Conservation (phyloP, 2,329 filamentous ascomycete species). For the Bisporella sp. region DNA sequence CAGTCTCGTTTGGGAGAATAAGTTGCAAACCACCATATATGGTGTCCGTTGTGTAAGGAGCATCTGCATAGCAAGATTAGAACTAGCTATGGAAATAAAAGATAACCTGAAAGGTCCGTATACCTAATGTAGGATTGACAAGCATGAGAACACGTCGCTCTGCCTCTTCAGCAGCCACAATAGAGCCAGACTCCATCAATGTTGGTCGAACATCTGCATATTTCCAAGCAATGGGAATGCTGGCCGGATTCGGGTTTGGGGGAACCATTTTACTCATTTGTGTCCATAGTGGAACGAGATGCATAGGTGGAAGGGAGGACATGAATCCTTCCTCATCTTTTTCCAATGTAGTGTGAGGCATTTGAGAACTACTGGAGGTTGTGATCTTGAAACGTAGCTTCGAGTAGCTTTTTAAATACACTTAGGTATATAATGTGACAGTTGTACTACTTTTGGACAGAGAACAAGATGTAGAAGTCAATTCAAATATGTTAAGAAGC, state of each 20-base stretch:
- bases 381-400: too few relatives aligned
- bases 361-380: too few relatives aligned
- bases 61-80: constrained; percentile 14
- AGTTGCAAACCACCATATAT: constrained; percentile 38
- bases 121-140: not conserved
- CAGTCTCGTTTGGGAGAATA: constrained; percentile 37
- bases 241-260: not conserved
- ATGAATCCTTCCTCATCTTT: not conserved
- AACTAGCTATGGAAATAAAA: too few relatives aligned
- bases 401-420: too few relatives aligned
- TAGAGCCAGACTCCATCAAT: not conserved
- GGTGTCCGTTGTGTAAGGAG: constrained; percentile 38
- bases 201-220: not conserved
- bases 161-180: constrained; percentile 4
- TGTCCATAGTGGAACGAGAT: not conserved
- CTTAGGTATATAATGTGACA: too few relatives aligned
- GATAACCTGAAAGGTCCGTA: too few relatives aligned
- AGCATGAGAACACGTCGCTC: constrained; percentile 9
- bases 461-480: too few relatives aligned
- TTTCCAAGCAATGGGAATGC: not conserved
- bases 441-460: too few relatives aligned
- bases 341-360: too few relatives aligned
- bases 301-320: not conserved
- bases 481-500: too few relatives aligned
- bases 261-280: not conserved